Conservation (phyloP, 2,329 filamentous ascomycete genomes). For the Sclerotiophoma versabilis region DNA sequence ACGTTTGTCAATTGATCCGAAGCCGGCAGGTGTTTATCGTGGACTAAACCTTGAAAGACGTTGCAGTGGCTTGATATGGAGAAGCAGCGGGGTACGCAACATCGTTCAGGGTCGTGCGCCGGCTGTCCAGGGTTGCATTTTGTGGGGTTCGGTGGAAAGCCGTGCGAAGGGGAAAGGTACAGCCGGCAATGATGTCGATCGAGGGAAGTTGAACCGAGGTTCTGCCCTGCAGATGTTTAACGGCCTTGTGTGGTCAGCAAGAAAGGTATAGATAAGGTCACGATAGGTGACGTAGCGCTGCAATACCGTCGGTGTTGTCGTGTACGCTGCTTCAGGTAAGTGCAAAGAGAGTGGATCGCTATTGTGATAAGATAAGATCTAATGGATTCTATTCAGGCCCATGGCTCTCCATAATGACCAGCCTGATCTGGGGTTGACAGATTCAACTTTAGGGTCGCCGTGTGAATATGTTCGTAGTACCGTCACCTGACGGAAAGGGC, state of each 20-base stretch:
- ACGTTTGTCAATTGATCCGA: constrained; percentile 1
- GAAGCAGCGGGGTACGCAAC: constrained; percentile 11
- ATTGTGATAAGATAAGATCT: constrained; percentile 13
- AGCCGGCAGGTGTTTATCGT: background rate
- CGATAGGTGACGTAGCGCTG: constrained; percentile 9
- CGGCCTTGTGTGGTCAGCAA: background rate
- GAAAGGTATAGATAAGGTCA: constrained; percentile 11
- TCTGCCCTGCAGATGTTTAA: constrained; percentile 2
- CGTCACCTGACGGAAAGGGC: background rate
- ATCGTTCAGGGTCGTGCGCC: constrained; percentile 18
- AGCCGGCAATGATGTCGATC: constrained; percentile 18
- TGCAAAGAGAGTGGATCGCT: constrained; percentile 2
- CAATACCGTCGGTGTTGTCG: background rate
- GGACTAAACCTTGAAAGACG: background rate
- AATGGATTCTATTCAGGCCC: background rate
- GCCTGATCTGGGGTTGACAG: background rate
- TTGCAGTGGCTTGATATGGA: constrained; percentile 7
- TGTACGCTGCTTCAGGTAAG: constrained; percentile 1
- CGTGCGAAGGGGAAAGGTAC: constrained; percentile 17
- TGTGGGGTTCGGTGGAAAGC: constrained; percentile 27
- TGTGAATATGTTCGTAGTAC: background rate
- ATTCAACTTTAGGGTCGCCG: background rate
- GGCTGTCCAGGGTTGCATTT: constrained; percentile 11
- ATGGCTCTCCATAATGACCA: background rate
- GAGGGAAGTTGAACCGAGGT: constrained; percentile 17